Evolutionary conservation across 768 basidiomycete genomes (phyloP).

Genomic region (Mycena maculata): DNA sequence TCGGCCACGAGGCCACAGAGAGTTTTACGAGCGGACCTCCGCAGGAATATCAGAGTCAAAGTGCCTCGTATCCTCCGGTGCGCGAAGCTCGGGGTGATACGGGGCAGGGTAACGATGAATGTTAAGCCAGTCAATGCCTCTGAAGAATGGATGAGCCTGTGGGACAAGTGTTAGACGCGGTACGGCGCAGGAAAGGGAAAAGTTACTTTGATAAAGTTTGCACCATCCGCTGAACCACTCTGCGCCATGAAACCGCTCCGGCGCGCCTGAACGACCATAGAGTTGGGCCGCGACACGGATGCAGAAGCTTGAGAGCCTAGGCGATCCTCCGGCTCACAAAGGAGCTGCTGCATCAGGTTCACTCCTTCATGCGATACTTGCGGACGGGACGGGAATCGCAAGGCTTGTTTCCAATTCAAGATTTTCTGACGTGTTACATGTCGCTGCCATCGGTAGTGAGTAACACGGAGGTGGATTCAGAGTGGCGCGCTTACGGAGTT

Average conservation of each 20-base stretch:
- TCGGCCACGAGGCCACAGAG: constrained; percentile 41
- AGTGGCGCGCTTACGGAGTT: constrained; percentile 73
- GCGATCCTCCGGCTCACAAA: constrained; percentile 96
- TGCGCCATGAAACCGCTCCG: constrained; percentile 76
- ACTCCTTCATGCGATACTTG: constrained; percentile 88
- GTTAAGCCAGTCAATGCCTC: constrained; percentile 89
- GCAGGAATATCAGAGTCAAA: constrained; percentile 95
- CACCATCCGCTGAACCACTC: constrained; percentile 76
- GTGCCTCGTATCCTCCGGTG: constrained; percentile 91
- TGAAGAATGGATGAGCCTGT: constrained; percentile 91
- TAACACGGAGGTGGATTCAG: constrained; percentile 19
- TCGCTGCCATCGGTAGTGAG: constrained; percentile 59
- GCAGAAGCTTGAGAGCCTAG: constrained; percentile 80
- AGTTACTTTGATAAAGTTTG: constrained; percentile 85
- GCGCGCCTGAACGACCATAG: constrained; percentile 78
- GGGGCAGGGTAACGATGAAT: constrained; percentile 88
- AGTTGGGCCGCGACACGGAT: constrained; percentile 80
- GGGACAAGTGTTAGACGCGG: constrained; percentile 23
- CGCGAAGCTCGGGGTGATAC: constrained; percentile 85
- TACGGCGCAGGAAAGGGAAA: constrained; percentile 13
- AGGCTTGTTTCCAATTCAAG: constrained; percentile 90
- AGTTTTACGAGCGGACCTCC: constrained; percentile 74
- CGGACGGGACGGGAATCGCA: constrained; percentile 88
- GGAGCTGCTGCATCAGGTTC: constrained; percentile 86
- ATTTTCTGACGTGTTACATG: constrained; percentile 98